phyloP scores from a whole-genome alignment of 495 filamentous ascomycete species.

The Daldinia bambusicola region DNA sequence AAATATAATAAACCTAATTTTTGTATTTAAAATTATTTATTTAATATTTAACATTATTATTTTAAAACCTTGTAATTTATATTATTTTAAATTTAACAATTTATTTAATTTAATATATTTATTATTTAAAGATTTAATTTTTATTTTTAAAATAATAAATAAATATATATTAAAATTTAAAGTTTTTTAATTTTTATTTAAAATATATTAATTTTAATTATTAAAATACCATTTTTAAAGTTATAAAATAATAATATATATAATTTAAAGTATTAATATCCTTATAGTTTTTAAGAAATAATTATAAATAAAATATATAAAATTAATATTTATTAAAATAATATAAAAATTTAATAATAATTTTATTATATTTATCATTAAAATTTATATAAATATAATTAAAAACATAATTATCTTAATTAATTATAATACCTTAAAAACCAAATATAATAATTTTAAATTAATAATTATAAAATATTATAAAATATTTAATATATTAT shows the following conservation, averaged over 20 bases:
- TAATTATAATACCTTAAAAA: not conserved
- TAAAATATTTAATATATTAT: not conserved
- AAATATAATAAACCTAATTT: not conserved
- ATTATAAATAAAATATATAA: not conserved
- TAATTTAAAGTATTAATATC: not conserved
- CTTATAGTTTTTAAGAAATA: not conserved
- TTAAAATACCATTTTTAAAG: constrained; percentile 3
- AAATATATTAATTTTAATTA: not conserved
- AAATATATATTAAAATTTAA: not conserved
- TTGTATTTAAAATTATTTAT: not conserved
- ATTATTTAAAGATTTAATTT: not conserved
- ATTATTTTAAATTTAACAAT: not conserved
- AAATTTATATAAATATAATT: constrained; percentile 2
- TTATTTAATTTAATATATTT: not conserved
- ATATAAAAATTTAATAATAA: not conserved
- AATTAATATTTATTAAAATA: not conserved
- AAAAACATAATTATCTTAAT: not conserved
- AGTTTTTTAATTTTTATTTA: not conserved
- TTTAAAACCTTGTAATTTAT: not conserved
- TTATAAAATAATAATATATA: too few relatives aligned
- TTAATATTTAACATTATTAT: not conserved
- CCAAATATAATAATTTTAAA: not conserved
- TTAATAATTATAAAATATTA: not conserved
- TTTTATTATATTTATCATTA: not conserved
- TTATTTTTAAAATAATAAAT: constrained; percentile 2